phyloP scores from a whole-genome alignment of 306 rosid species.

The Delonix regia region DNA sequence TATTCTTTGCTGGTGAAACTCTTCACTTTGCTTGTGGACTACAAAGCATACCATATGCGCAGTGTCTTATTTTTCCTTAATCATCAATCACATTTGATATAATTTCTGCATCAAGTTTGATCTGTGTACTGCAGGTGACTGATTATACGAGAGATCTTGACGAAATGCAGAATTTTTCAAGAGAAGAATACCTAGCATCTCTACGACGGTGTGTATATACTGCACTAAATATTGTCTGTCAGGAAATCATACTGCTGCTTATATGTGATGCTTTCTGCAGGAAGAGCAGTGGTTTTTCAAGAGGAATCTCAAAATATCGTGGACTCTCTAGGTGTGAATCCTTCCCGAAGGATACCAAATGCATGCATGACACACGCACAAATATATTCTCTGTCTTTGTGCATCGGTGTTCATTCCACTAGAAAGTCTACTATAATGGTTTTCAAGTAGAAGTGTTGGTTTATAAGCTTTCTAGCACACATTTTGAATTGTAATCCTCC shows the following conservation, averaged over 20 bases:
- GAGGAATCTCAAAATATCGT: slow-evolving; percentile 94
- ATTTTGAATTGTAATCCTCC: not conserved
- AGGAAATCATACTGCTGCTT: slow-evolving; percentile 33
- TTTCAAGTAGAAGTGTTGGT: not conserved
- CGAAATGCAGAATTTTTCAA: slow-evolving; percentile 91
- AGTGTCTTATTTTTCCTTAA: slow-evolving; percentile 21
- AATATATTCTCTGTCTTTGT: slow-evolving; percentile 2
- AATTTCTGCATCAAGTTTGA: slow-evolving; percentile 33
- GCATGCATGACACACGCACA: not conserved
- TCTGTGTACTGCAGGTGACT: slow-evolving; percentile 70
- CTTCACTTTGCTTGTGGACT: slow-evolving; percentile 8
- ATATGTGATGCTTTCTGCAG: slow-evolving; percentile 57
- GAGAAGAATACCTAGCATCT: slow-evolving; percentile 99
- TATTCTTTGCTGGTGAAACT: not conserved
- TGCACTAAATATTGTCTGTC: slow-evolving; percentile 28
- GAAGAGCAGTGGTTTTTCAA: slow-evolving; percentile 99
- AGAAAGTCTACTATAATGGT: not conserved
- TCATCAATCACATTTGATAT: slow-evolving; percentile 11
- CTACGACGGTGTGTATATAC: slow-evolving; percentile 67
- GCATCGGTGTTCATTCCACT: not conserved
- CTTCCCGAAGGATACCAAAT: slow-evolving; percentile 19
- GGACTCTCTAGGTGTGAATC: slow-evolving; percentile 82
- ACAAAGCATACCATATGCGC: slow-evolving; percentile 5
- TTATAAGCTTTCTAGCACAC: not conserved
- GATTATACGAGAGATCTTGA: slow-evolving; percentile 97